A percentile compares a stretch with the other conserved stretches of the same genome.
These are phyloP conservation scores for Apiospora phragmitis DNA, from an alignment of 2,329 filamentous ascomycete species.

Conservation along the genomic window DNA sequence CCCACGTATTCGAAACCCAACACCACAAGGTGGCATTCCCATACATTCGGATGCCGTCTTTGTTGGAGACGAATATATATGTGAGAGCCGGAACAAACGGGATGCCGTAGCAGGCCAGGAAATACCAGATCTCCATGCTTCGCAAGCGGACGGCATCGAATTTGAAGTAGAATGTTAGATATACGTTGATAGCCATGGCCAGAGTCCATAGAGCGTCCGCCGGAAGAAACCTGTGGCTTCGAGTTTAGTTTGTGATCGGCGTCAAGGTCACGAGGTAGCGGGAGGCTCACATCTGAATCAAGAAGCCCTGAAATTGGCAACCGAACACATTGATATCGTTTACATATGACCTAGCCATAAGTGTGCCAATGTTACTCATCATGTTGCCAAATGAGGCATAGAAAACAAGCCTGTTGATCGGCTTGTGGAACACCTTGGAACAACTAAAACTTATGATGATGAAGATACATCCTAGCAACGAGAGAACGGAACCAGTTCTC, in stretches of 20 bases:
- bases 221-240: conserved; percentile 66
- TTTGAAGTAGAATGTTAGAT: conserved; percentile 76
- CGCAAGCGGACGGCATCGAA: conserved; percentile 66
- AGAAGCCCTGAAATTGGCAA: conserved; percentile 73
- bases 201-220: conserved; percentile 77
- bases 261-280: not conserved
- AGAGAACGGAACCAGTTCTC: conserved; percentile 68
- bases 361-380: conserved; percentile 72
- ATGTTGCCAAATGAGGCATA: conserved; percentile 83
- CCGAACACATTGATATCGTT: conserved; percentile 46
- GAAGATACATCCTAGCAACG: conserved; percentile 68
- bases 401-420: conserved; percentile 84
- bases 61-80: conserved; percentile 64
- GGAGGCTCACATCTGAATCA: conserved; percentile 74
- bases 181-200: conserved; percentile 83
- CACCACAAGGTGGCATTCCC: conserved; percentile 80
- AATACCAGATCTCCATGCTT: conserved; percentile 69
- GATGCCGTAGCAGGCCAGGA: conserved; percentile 70
- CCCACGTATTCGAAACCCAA: conserved; percentile 69
- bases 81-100: conserved; percentile 68
- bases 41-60: conserved; percentile 61
- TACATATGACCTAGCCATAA: conserved; percentile 68
- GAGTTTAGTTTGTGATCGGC: not conserved
- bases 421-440: conserved; percentile 75
- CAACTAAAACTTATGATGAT: conserved; percentile 70